These are phyloP conservation scores for Odonthalia washingtoniensis DNA, from an alignment of 31 red algal species.

Conservation along the genomic window DNA sequence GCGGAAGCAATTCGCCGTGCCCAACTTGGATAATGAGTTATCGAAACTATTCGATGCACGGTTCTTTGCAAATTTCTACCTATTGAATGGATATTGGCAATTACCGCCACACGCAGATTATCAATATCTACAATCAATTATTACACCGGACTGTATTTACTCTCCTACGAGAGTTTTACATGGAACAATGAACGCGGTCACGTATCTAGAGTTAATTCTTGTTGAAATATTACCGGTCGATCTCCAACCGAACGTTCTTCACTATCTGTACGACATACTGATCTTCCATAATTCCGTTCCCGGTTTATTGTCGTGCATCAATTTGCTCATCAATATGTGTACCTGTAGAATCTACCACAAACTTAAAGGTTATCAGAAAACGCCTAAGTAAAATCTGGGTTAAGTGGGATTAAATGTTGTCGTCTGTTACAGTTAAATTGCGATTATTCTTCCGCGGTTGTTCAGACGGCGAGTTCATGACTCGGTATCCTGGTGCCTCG, in stretches of 20 bases:
- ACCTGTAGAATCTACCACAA: too few species aligned
- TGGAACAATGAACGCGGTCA: constrained; percentile 39
- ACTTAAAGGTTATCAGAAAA: too few species aligned
- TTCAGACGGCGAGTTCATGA: too few species aligned
- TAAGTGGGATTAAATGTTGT: too few species aligned
- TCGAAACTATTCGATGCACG: background rate
- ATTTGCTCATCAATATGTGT: constrained; percentile 28
- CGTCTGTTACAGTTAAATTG: too few species aligned
- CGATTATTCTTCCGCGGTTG: too few species aligned
- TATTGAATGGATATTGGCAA: background rate
- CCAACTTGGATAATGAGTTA: background rate
- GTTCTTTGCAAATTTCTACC: background rate
- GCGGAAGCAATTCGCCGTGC: background rate
- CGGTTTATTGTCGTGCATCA: background rate
- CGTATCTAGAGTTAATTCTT: constrained; percentile 26
- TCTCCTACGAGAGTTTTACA: constrained; percentile 36
- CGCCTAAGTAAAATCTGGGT: too few species aligned
- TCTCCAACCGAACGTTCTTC: background rate
- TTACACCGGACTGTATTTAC: background rate
- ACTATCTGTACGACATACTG: constrained; percentile 15
- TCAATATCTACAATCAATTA: constrained; percentile 1
- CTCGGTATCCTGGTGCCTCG: too few species aligned
- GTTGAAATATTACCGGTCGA: background rate
- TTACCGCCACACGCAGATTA: background rate
- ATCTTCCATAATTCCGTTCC: constrained; percentile 6